Evolutionary conservation across 768 basidiomycete species (phyloP), one percentile per base, ranked within the genome.

Genomic region (Lactarius akahatsu): DNA sequence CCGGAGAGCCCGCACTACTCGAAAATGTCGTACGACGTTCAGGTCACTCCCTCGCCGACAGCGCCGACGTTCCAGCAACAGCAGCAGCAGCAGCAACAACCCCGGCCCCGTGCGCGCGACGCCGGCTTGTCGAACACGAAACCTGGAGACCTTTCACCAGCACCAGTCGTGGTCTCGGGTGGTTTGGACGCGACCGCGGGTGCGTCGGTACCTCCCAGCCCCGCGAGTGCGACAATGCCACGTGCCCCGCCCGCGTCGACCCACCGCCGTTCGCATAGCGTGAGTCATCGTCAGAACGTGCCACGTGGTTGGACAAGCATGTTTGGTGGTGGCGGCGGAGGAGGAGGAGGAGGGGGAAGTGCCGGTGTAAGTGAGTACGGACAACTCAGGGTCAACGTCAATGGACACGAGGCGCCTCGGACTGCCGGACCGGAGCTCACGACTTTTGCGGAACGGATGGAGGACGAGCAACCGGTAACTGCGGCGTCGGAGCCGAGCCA

Each of bases 1-100:
- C 93, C 93, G 0, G 89, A 89, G 72, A 86, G 90, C 6, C 86
- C 87, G 0, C 92, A 94, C 73, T 91, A 87, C 72, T 91, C 90
- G 18, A 89, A 86, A 10, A 84, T 88, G 84, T 91, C 90, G 38
- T 94, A 94, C 72, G 91, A 93, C 26, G 77, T 80, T 4, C 70
- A 79, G 13, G 75, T 73, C 1, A 76, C 85, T 3, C 83, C 87
- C 1, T 83, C 87, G 0, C 89, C 92, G 1, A 88, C 86, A 1
- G 73, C 84, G 2, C 78, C 83, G 1, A 75, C 79, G 4, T 90
- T 90, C 78, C 81, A 77, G 41, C 77, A 80, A 11, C 84, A 83
- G 41, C 78, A 81, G 10, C 81, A 83, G 41, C 78, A 81, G 16
- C 82, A 88, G 71, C 77, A 80, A 13, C 83, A 82, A 45, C 78